These are phyloP conservation scores for Monosporascus sp. DNA, from an alignment of 2,329 filamentous ascomycete species.

Conservation along the genomic window DNA sequence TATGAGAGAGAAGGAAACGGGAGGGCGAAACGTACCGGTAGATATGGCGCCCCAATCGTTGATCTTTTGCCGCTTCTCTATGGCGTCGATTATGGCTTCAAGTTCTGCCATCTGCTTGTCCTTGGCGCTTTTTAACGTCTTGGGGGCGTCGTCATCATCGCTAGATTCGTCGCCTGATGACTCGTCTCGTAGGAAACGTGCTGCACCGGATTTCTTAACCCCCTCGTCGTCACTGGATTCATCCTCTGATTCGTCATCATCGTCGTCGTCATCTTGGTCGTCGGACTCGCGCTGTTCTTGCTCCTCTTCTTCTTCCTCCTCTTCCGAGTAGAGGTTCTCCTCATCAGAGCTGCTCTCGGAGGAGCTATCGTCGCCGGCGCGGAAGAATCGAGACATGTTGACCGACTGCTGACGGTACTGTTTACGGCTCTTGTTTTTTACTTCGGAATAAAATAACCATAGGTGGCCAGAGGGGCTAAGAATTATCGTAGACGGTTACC, in stretches of 20 bases:
- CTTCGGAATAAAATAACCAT: neutral
- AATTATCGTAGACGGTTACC: neutral
- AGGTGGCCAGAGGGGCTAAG: neutral
- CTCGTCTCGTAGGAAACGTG: constrained; percentile 76
- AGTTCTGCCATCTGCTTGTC: constrained; percentile 95
- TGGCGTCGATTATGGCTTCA: constrained; percentile 80
- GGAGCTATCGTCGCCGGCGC: constrained; percentile 86
- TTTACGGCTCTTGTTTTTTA: neutral
- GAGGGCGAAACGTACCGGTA: constrained; percentile 55
- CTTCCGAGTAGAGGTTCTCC: constrained; percentile 85
- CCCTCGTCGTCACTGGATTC: constrained; percentile 59
- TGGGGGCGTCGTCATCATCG: constrained; percentile 81
- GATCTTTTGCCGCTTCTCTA: constrained; percentile 97
- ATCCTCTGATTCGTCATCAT: constrained; percentile 47
- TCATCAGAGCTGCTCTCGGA: constrained; percentile 94
- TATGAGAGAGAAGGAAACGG: neutral
- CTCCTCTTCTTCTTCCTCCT: constrained; percentile 57
- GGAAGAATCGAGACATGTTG: constrained; percentile 96
- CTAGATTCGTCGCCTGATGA: constrained; percentile 76
- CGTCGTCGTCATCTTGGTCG: constrained; percentile 48
- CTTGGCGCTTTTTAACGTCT: constrained; percentile 93
- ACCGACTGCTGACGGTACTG: constrained; percentile 7
- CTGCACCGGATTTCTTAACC: constrained; percentile 63
- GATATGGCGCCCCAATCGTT: constrained; percentile 95
- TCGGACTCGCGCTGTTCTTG: constrained; percentile 44